phyloP scores from a whole-genome alignment of 169 alveolate species.

The Perkinsus olseni region DNA sequence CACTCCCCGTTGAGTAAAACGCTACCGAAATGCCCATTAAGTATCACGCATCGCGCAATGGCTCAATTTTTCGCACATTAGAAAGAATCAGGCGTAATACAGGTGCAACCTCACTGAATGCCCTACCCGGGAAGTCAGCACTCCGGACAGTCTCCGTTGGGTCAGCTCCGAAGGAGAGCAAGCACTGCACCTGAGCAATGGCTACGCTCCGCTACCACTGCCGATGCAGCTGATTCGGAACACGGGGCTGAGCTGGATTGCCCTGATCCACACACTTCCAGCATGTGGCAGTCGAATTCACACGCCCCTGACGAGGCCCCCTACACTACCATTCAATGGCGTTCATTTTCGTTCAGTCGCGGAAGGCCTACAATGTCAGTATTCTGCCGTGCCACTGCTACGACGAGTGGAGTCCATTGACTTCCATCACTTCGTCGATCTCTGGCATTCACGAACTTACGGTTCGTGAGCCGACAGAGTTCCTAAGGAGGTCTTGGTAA shows the following conservation, averaged over 20 bases:
- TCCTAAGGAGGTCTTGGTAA: too few relatives aligned
- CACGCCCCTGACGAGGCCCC: not conserved
- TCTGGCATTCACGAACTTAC: not conserved
- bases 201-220: too few relatives aligned
- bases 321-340: not conserved
- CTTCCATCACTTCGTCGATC: not conserved
- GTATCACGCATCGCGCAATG: too few relatives aligned
- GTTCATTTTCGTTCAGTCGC: too few relatives aligned
- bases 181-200: not conserved
- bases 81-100: not conserved
- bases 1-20: too few relatives aligned
- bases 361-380: not conserved
- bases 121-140: not conserved
- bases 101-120: not conserved
- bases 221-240: not conserved
- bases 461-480: not conserved
- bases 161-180: not conserved
- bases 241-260: not conserved
- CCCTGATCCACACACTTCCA: not conserved
- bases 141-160: not conserved
- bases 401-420: not conserved
- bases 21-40: too few relatives aligned
- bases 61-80: too few relatives aligned
- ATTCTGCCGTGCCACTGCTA: not conserved
- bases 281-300: not conserved